Evolutionary conservation across 805 yeast genomes (phyloP), one percentile per base, ranked within the genome.

Genomic region (Ogataea sp.): DNA sequence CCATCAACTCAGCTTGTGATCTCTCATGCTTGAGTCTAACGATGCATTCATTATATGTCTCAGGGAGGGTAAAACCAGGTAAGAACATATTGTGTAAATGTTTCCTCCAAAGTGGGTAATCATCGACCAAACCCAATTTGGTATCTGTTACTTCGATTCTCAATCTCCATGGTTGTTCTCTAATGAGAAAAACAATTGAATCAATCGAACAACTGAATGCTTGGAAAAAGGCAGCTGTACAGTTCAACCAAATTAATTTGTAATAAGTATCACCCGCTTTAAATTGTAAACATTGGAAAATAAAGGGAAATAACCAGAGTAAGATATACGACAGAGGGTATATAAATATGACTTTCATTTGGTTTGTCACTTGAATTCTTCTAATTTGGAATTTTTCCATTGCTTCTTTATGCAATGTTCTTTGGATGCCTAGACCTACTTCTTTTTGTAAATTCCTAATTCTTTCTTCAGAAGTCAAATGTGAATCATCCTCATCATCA

Each of bases 281-380:
- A 9, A 85, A 67, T 31, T 49, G 47, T 20, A 47, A 45, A 40
- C 77, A 67, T 50, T 82, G 83, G 27, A 75, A 66, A 5, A 80
- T 71, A 43, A 85, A 73, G 2, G 96, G 96, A 46, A 83, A 80
- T 17, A 81, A 53, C 97, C 97, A 88, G 35, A 87, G 59, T 21
- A 83, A 67, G 42, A 86, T 68, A 58, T 86, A 88, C 2, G 95
- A 82, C 32, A 82, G 62, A 3, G 97, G 97, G 55, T 88, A 88
- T 34, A 88, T 68, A 58, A 88, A 86, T 36, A 88, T 80, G 25
- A 81, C 70, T 50, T 78, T 78, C 72, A 85, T 78, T 61, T 88
- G 95, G 41, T 78, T 77, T 54, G 81, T 78, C 37, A 88, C 83
- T 44, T 73, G 71, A 23, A 70, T 60, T 47, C 87, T 78, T 16